phyloP scores from a whole-genome alignment of 1,139 yeast genomes.

The Blastobotrys illinoisensis region DNA sequence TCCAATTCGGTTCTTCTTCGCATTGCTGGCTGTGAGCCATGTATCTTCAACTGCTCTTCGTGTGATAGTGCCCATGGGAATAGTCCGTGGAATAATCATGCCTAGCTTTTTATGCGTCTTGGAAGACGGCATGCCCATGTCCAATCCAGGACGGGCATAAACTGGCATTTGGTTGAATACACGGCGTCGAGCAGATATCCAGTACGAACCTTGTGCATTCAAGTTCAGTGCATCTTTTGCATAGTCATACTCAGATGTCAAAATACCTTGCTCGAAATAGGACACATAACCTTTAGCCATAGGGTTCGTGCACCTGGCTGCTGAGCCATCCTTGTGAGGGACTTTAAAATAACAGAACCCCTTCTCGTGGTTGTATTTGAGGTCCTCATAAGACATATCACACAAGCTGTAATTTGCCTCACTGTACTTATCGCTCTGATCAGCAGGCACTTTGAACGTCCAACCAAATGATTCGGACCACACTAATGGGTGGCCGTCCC shows the following conservation, averaged over 20 bases:
- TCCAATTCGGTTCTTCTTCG: slow-evolving; percentile 78
- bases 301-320: slow-evolving; percentile 67
- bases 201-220: slow-evolving; percentile 79
- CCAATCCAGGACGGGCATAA: slow-evolving; percentile 33
- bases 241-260: slow-evolving; percentile 64
- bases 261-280: slow-evolving; percentile 65
- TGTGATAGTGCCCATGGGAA: slow-evolving; percentile 95
- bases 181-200: slow-evolving; percentile 88
- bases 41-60: slow-evolving; percentile 95
- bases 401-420: slow-evolving; percentile 48
- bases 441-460: slow-evolving; percentile 63
- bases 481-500: slow-evolving; percentile 79
- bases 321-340: slow-evolving; percentile 89
- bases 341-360: slow-evolving; percentile 48
- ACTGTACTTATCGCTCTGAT: slow-evolving; percentile 38
- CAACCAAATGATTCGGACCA: slow-evolving; percentile 84
- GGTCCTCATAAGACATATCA: slow-evolving; percentile 35
- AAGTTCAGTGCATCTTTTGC: slow-evolving; percentile 75
- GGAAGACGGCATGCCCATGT: slow-evolving; percentile 31
- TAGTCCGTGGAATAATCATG: slow-evolving; percentile 72
- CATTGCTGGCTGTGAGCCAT: slow-evolving; percentile 96
- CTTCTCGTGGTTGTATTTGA: slow-evolving; percentile 21
- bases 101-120: slow-evolving; percentile 42
- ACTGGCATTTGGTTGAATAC: slow-evolving; percentile 84
- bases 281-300: slow-evolving; percentile 70